Base-by-base conservation (phyloP, 768 basidiomycete species). In the Auricularia cornea region DNA sequence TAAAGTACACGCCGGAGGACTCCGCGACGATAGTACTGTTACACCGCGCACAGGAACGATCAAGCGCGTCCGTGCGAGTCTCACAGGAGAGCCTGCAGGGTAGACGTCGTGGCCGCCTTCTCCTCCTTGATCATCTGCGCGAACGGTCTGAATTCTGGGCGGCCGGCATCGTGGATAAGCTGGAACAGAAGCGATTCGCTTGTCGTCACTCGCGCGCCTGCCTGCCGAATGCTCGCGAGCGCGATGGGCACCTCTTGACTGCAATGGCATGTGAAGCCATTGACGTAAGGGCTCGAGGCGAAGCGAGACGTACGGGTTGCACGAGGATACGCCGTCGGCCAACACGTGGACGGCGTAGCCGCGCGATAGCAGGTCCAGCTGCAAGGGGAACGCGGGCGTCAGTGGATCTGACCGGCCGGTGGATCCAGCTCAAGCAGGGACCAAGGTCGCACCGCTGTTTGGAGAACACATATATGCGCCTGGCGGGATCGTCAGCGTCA, bases 401-500 rank as follows among this genome's bases (percentile, higher is more conserved):
- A 29, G 26, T 16, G n/a, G n/a, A n/a, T n/a, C 23, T 14, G 26
- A 31, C 26, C 29, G 26, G 3, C 28, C 12, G 20, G 23, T 14
- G 16, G 44, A 48, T 8, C 18, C 38, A n/a, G 38, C 38, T 18
- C 38, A 40, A 8, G 38, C 8, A 18, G 18, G 10, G 44, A 5
- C 2, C 23, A 1, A 3, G 11, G 16, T 10, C 54, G 23, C 28
- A 57, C 54, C 12, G 87, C 80, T 0, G 92, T 90, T 73, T 96
- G 94, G 5, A 94, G 80, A 10, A 96, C 84, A 70, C 94, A 97
- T 65, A 97, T 85, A 68, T 96, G 94, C 18, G 90, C 83, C 93
- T 94, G 66, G 20, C 3, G 8, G 33, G 30, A 57, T 29, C 6
- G 61, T n/a, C 5, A 61, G 23, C 23, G 23, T n/a, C 32, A 4